Base-by-base conservation (phyloP, 2,329 filamentous ascomycete species). In the Ascochyta koolunga region DNA sequence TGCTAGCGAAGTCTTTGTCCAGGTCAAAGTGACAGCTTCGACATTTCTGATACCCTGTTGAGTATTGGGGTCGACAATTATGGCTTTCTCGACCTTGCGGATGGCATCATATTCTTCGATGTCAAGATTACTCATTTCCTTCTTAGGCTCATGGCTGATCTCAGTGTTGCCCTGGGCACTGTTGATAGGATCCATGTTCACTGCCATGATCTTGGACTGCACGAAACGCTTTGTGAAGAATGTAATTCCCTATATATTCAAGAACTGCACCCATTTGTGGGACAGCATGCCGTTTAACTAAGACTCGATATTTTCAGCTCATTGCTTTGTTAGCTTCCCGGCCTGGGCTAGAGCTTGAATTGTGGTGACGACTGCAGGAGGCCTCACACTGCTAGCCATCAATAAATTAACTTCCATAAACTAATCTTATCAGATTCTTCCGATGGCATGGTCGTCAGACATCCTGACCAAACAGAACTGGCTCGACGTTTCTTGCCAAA, bases 11-110 rank as follows among this genome's bases (percentile, higher is more conserved):
- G 64, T 67, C 54, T 68, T 73, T 4, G 65, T 68, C 75, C 75
- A 77, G 4, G 69, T 66, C 19, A 73, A 55, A 2, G 73, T 75
- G n/a, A 73, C 67, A 18, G 75, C 75, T 46, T 77, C 70, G 11
- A 67, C 69, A 21, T 70, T 64, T 53, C 70, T 64, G 1, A 76
- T 66, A 61, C 75, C 75, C 35, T 68, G 53, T 31, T 75, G 67
- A 22, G 65, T 67, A 25, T 65, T 54, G 1, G 38, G 27, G n/a
- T 56, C 46, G 32, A 58, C 54, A 6, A 46, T 54, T 15, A 38
- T 54, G 3, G 59, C 57, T 36, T 50, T 57, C 16, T 60, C 59
- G 13, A 62, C 59, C 45, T 62, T 62, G 38, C 54, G 59, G 31
- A 62, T 59, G 10, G 59, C 59, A 32, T 60, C 57, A 22, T 58